Evolutionary conservation across 2,329 filamentous ascomycete species (phyloP), one percentile per base, ranked within the genome.

Genomic region (Lasiodiplodia hormozganensis): DNA sequence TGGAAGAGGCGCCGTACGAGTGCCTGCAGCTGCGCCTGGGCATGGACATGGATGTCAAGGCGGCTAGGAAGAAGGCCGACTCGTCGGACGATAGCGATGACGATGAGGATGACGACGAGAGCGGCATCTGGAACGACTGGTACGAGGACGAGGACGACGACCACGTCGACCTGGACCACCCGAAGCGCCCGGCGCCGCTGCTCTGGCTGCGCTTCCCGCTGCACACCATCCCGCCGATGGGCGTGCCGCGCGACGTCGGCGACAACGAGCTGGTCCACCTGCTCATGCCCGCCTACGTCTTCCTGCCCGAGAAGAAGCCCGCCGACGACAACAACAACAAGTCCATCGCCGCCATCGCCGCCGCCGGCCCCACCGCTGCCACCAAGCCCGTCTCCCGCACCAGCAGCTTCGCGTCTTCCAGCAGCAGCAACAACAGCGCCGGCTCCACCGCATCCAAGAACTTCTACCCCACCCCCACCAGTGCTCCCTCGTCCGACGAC

Each of bases 121-220:
- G 28, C 31, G 31, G 8, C 31, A 34, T 34, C 31, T 34, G 31
- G 31, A 8, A 34, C 6, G 43, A n/a, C 18, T 47, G 43, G 43
- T 53, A 28, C 51, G 51, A 53, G 23, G 31, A 57, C 31, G 54
- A 28, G 14, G 28, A 6, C 14, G 54, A 38, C 34, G 11, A 36
- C 31, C 6, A 14, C 31, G 31, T 23, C 36, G 36, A 60, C 23
- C 21, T 38, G 23, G 36, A 40, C 36, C 23, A 53, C 21, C 12
- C 18, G 21, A 23, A 53, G 21, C n/a, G 21, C 34, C 21, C 56
- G 18, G 34, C 36, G 12, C 56, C 56, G 36, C 56, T 60, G 4
- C n/a, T 43, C n/a, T 60, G 56, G 56, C 56, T 60, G 36, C 56
- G 56, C 56, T 18, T 60, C 31, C 36, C 34, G 36, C 21, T 60